Conservation (phyloP, 2,329 filamentous ascomycete genomes). For the Monilinia fructigena region DNA sequence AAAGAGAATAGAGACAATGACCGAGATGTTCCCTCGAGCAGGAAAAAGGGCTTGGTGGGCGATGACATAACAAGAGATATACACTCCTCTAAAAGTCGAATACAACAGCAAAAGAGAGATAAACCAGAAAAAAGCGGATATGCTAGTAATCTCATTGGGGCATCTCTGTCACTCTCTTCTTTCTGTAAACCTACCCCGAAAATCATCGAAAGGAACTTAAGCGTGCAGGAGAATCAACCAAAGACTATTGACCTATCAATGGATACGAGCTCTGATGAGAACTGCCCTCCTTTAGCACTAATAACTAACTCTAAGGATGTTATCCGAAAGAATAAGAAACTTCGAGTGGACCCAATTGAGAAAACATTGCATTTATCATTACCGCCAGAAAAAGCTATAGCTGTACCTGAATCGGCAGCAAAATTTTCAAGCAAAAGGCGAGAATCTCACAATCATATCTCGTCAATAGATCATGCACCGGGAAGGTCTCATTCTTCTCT, state of each 20-base stretch:
- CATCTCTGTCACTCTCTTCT: slow-evolving; percentile 30
- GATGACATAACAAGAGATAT: neutral
- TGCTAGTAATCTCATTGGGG: slow-evolving; percentile 37
- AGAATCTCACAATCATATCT: neutral
- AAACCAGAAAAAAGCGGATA: slow-evolving; percentile 32
- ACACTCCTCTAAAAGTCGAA: neutral
- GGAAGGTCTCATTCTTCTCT: slow-evolving; percentile 31
- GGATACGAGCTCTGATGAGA: slow-evolving; percentile 15
- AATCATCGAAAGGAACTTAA: neutral
- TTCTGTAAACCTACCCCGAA: slow-evolving; percentile 8
- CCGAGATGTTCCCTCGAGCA: neutral
- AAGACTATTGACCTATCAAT: slow-evolving; percentile 13
- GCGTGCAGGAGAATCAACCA: neutral
- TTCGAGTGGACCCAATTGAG: neutral
- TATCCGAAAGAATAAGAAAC: neutral
- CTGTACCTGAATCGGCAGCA: neutral
- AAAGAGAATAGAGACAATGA: slow-evolving; percentile 19
- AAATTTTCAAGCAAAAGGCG: neutral
- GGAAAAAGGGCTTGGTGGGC: neutral
- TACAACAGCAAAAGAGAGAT: slow-evolving; percentile 26
- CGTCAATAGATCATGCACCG: neutral
- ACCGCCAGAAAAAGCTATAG: neutral
- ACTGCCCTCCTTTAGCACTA: neutral
- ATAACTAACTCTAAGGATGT: neutral
- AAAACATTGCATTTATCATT: neutral